Conservation (phyloP, 805 yeast species). For the Ogataea nitratoaversa region DNA sequence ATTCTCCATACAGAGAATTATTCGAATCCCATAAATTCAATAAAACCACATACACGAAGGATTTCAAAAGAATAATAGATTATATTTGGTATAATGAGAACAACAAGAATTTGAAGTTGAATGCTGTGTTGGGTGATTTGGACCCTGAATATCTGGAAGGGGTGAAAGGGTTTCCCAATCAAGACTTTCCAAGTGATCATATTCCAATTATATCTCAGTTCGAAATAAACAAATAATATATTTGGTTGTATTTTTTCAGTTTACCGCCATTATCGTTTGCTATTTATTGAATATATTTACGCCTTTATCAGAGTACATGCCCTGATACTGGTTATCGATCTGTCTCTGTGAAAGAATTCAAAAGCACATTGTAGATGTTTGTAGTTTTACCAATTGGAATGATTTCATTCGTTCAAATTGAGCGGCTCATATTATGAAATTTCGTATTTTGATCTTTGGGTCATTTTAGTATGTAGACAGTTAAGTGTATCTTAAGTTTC, state of each 20-base stretch:
- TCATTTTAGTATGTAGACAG: no score
- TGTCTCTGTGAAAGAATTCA: neutral
- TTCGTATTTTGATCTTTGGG: no score
- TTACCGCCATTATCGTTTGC: no score
- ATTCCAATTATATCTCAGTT: slow-evolving; percentile 28
- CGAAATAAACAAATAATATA: slow-evolving; percentile 14
- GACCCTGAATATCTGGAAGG: slow-evolving; percentile 30
- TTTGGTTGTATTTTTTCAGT: neutral
- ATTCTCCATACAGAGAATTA: slow-evolving; percentile 26
- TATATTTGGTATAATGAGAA: slow-evolving; percentile 50
- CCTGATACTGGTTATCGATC: no score
- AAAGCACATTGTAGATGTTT: neutral
- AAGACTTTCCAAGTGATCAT: slow-evolving; percentile 53
- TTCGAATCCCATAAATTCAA: slow-evolving; percentile 20
- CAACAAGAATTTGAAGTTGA: slow-evolving; percentile 32
- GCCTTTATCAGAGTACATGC: no score
- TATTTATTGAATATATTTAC: no score
- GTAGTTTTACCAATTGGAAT: neutral
- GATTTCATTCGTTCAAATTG: neutral
- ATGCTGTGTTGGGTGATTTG: slow-evolving; percentile 50
- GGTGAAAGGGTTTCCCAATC: slow-evolving; percentile 47
- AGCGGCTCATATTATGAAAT: no score
- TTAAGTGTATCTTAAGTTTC: no score
- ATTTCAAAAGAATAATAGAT: slow-evolving; percentile 50
- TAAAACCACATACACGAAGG: slow-evolving; percentile 44